A percentile compares a stretch with the other conserved stretches of the same genome.
These are phyloP conservation scores for Solanum pinnatisectum DNA, from an alignment of 257 asterid genomes.

Conservation along the genomic window DNA sequence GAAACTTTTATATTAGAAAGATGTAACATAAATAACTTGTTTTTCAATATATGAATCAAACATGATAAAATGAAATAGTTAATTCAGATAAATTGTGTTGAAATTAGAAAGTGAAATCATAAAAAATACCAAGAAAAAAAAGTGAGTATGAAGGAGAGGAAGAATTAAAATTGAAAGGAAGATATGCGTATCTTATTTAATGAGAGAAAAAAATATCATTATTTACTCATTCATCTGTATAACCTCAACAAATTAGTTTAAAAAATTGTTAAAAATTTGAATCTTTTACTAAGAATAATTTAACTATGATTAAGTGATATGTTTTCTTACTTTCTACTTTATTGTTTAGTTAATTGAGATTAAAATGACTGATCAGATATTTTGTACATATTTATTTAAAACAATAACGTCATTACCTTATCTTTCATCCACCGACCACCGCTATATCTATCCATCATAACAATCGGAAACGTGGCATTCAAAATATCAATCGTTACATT, in stretches of 20 bases:
- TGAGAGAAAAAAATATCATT: background rate
- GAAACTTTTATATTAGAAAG: accelerated
- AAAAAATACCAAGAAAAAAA: background rate
- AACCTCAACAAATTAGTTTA: background rate
- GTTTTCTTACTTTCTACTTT: background rate
- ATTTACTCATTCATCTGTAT: background rate
- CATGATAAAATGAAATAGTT: background rate
- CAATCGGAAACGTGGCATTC: background rate
- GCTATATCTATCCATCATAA: background rate
- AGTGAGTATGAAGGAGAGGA: background rate
- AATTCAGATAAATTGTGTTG: background rate
- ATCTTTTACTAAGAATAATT: background rate
- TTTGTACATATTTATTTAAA: background rate
- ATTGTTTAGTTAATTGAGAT: background rate
- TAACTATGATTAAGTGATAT: background rate
- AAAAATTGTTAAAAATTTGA: background rate
- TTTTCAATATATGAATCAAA: background rate
- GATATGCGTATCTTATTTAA: background rate
- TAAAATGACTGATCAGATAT: accelerated
- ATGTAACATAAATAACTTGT: background rate
- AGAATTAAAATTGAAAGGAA: background rate
- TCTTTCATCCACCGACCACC: background rate
- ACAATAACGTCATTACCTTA: background rate
- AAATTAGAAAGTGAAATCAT: background rate
- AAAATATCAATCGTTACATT: background rate